phyloP scores from a whole-genome alignment of 2,329 filamentous ascomycete genomes.

The Fusarium luffae region DNA sequence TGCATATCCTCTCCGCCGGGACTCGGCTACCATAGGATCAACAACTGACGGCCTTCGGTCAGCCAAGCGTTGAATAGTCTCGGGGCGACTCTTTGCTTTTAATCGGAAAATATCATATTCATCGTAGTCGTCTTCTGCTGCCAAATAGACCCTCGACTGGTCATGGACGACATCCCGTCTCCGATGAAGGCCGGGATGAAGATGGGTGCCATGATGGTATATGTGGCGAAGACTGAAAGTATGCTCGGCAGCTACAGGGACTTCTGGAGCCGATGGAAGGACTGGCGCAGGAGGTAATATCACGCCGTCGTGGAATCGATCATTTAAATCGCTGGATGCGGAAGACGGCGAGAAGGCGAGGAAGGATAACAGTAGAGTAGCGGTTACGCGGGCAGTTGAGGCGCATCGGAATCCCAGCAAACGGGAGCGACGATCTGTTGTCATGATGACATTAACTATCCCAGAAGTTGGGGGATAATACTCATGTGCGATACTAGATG shows the following conservation, averaged over 20 bases:
- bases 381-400: conserved; percentile 72
- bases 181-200: conserved; percentile 80
- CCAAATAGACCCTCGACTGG: conserved; percentile 66
- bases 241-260: conserved; percentile 64
- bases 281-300: conserved; percentile 55
- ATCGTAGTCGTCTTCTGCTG: conserved; percentile 67
- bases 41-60: conserved; percentile 82
- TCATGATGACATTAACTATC: conserved; percentile 39
- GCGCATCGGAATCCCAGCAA: conserved; percentile 52
- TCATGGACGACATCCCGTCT: conserved; percentile 75
- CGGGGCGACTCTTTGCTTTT: conserved; percentile 69
- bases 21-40: conserved; percentile 79
- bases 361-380: conserved; percentile 72
- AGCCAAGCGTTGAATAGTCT: conserved; percentile 81
- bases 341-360: conserved; percentile 67
- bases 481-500: conserved; percentile 8
- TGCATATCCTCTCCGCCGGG: conserved; percentile 74
- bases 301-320: conserved; percentile 56
- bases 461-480: neutral
- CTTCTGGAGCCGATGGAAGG: conserved; percentile 56
- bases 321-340: conserved; percentile 49
- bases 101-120: conserved; percentile 65
- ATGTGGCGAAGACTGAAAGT: conserved; percentile 83
- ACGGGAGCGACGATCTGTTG: conserved; percentile 27
- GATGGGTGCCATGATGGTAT: conserved; percentile 88